Evolutionary conservation across 108 stramenopile species (phyloP).

Genomic region (Mediolabrus comicus): DNA sequence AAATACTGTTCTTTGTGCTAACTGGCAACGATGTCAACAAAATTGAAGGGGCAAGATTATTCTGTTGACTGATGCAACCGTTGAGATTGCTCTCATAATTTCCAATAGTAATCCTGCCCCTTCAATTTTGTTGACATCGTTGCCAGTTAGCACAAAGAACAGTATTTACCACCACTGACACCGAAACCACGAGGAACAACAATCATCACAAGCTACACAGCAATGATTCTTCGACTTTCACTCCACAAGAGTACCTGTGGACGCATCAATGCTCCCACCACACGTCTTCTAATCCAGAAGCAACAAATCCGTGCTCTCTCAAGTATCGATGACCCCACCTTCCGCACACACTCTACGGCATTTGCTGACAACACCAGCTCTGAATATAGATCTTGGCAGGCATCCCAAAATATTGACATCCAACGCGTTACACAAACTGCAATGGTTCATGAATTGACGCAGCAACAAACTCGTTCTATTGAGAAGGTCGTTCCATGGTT

Average conservation of each 20-base stretch:
- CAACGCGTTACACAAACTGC: constrained; percentile 77
- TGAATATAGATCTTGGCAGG: constrained; percentile 60
- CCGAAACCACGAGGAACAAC: no score
- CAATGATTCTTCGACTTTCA: constrained; percentile 8
- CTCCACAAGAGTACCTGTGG: neutral
- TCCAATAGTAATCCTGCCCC: no score
- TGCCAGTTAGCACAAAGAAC: neutral
- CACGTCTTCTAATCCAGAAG: constrained; percentile 6
- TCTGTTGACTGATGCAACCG: neutral
- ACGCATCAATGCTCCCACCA: constrained; percentile 2
- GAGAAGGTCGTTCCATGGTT: constrained; percentile 95
- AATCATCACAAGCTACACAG: no score
- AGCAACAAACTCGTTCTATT: constrained; percentile 67
- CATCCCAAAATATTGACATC: constrained; percentile 73
- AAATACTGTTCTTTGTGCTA: neutral
- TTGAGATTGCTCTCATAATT: no score
- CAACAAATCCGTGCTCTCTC: constrained; percentile 9
- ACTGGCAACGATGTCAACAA: no score
- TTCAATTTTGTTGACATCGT: no score
- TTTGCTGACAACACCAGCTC: neutral
- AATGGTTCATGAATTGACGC: constrained; percentile 81
- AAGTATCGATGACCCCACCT: neutral
- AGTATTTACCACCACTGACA: neutral
- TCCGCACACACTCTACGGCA: constrained; percentile 13
- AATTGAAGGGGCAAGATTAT: no score